These are phyloP conservation scores for Moesziomyces sp. DNA, from an alignment of 1,284 basidiomycete genomes.

Conservation along the genomic window DNA sequence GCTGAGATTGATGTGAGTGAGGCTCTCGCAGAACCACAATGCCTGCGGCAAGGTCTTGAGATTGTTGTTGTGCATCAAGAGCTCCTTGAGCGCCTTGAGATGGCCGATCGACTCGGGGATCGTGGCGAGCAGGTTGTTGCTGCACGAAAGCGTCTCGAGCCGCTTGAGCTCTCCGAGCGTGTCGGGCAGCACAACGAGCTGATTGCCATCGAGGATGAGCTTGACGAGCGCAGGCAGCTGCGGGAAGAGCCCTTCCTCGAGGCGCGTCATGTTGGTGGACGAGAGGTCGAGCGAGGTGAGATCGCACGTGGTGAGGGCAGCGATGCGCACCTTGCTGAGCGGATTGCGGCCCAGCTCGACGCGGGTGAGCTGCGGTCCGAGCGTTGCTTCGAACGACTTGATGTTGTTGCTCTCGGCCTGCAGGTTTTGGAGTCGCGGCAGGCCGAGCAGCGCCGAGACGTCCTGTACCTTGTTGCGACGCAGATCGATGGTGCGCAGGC, in stretches of 20 bases:
- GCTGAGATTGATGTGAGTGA: constrained; percentile 83
- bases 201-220: constrained; percentile 70
- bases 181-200: constrained; percentile 85
- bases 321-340: constrained; percentile 57
- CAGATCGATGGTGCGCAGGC: constrained; percentile 61
- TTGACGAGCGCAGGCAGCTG: constrained; percentile 57
- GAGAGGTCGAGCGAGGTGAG: constrained; percentile 88
- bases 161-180: constrained; percentile 79
- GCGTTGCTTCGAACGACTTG: constrained; percentile 57
- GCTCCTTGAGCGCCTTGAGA: constrained; percentile 78
- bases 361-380: constrained; percentile 46
- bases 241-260: constrained; percentile 74
- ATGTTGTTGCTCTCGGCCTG: constrained; percentile 64
- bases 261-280: constrained; percentile 85
- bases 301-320: constrained; percentile 71
- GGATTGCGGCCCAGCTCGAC: constrained; percentile 64
- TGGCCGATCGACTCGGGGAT: constrained; percentile 83
- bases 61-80: constrained; percentile 93
- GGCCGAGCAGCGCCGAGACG: constrained; percentile 53
- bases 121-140: constrained; percentile 85
- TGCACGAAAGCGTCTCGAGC: constrained; percentile 82
- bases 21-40: constrained; percentile 85
- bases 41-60: constrained; percentile 79
- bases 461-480: constrained; percentile 61
- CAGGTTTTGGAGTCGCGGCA: constrained; percentile 56